These are phyloP conservation scores for Lophiostoma macrostomum DNA, from an alignment of 495 filamentous ascomycete species.

Conservation along the genomic window DNA sequence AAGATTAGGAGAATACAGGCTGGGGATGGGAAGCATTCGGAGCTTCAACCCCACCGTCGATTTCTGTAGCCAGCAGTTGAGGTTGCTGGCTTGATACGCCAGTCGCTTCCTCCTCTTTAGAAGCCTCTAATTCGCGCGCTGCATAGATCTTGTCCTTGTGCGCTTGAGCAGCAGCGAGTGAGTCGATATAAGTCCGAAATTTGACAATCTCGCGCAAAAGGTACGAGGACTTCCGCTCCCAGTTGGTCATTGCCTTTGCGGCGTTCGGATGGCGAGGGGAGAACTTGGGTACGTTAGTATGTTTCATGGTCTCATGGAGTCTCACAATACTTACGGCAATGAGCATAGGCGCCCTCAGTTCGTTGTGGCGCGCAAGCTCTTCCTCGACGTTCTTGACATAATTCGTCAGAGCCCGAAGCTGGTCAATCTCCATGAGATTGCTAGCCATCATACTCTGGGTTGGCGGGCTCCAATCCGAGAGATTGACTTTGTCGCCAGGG, in stretches of 20 bases:
- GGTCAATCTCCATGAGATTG: slow-evolving; percentile 71
- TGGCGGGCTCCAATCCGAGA: slow-evolving; percentile 93
- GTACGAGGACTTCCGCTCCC: slow-evolving; percentile 92
- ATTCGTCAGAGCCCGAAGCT: slow-evolving; percentile 65
- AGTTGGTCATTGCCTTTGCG: slow-evolving; percentile 83
- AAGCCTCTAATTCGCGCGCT: slow-evolving; percentile 23
- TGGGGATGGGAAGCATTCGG: slow-evolving; percentile 17
- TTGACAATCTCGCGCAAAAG: slow-evolving; percentile 94
- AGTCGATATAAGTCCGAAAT: slow-evolving; percentile 90
- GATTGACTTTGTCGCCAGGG: slow-evolving; percentile 79
- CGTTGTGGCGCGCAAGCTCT: slow-evolving; percentile 82
- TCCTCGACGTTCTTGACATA: slow-evolving; percentile 86
- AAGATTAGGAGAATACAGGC: slow-evolving; percentile 3
- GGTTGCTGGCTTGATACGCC: background rate
- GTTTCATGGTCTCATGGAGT: background rate
- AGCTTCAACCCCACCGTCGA: slow-evolving; percentile 25
- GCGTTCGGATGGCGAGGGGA: slow-evolving; percentile 81
- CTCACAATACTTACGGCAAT: slow-evolving; percentile 58
- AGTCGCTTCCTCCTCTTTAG: slow-evolving; percentile 6
- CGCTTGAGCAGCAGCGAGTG: slow-evolving; percentile 57
- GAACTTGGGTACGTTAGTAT: slow-evolving; percentile 49
- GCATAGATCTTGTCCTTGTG: slow-evolving; percentile 56
- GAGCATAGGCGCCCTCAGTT: slow-evolving; percentile 77
- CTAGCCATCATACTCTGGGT: slow-evolving; percentile 83
- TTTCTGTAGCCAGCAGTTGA: slow-evolving; percentile 4